Base-by-base conservation (phyloP, 148 eudicot species). In the Silene uniflora region DNA sequence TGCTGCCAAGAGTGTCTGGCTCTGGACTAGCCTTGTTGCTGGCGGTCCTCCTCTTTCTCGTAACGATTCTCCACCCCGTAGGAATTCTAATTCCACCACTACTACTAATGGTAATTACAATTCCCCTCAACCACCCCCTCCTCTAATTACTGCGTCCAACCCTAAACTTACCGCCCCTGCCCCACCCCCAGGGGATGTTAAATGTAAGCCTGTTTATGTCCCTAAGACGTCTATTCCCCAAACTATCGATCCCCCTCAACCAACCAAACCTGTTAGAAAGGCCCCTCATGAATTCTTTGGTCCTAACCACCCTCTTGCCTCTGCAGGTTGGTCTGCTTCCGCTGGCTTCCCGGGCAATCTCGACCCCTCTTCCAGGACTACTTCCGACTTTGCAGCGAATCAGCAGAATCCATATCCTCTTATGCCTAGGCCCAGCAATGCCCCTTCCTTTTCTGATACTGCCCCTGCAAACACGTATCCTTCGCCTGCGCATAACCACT, bases 1-100 rank as follows among this genome's bases (percentile, higher is more conserved):
- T 70, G 97, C 97, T 17, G 98, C 98, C 25, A 94, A 88, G 80
- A 86, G 82, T 63, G 96, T 94, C 73, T 94, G 98, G 98, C 86
- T 89, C 32, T 94, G 98, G 98, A 90, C 98, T 10, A 90, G 78
- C 81, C 89, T 94, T 17, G 79, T 81, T 25, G 83, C 75, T 12
- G 97, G 97, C 77, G 97, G 92, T 39, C 85, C 88, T 54, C 96
- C 98, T 27, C 79, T 82, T 21, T 62, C 88, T 35, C 80, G 82
- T 39, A 83, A 25, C 73, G 90, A 78, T 65, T 75, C 87, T 32
- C 47, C 83, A 4, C 88, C 84, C 47, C 65, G 24, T 49, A 9
- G 0, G 54, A 49, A 49, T 52, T 52, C 16, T 3, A 52, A 52
- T 52, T 16, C 56, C 4, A 1, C 19, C 25, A 47, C 1, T 14